Base-by-base conservation (phyloP, 495 filamentous ascomycete species). In the Cercophora newfieldiana region DNA sequence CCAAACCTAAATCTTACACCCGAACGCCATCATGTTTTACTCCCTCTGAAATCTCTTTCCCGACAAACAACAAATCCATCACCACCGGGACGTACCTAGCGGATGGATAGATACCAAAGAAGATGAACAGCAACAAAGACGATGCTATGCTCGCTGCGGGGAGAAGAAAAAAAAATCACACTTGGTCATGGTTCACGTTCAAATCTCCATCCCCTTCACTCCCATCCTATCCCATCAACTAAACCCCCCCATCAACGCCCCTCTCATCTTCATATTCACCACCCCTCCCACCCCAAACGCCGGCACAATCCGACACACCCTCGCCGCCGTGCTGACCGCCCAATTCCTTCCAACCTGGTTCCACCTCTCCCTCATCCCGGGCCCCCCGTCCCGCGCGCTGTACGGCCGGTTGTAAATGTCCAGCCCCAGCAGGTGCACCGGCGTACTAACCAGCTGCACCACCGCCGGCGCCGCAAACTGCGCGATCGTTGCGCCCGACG, bases 221-320 rank as follows among this genome's bases (percentile, higher is more conserved):
- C n/a, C n/a, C n/a, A n/a, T n/a, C n/a, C 49, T 22, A 12, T 7
- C n/a, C 30, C 33, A n/a, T 73, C 66, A 81, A 14, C 56, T 66
- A 22, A 82, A 66, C 68, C 62, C 71, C 69, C 78, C 78, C 80
- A 83, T 83, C 29, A 84, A 59, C 60, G 68, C 72, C 74, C 79
- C 82, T 70, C 94, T 85, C 58, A 97, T 81, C 67, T 88, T 83
- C 57, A 84, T 81, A 82, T 97, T 98, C 3, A 93, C 90, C 53
- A 97, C 93, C 2, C 94, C 94, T 1, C 94, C 94, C 51, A 97
- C 80, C 28, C 94, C 94, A 84, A 97, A 97, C 19, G 94, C 94
- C 56, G 95, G 94, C 26, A 98, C 85, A 70, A 97, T 97, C 79
- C 95, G 88, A 48, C 90, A 91, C 81, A 97, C 91, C 57, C 95